Evolutionary conservation across 116 monocot species (phyloP).

Genomic region (Dioscorea cayenensis): DNA sequence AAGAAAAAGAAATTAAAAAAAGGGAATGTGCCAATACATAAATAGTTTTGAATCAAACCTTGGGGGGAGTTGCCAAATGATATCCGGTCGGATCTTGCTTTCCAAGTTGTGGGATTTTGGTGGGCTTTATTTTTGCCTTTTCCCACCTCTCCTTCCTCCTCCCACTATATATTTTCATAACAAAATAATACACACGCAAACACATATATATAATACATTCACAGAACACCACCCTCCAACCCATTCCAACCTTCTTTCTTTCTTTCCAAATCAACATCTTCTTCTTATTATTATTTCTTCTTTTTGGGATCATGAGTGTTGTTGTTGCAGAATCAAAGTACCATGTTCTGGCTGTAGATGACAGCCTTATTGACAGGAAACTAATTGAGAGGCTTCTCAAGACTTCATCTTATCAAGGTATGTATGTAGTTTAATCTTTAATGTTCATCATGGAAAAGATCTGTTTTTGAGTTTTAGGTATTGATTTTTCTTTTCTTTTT

Average conservation of each 20-base stretch:
- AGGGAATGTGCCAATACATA: background rate
- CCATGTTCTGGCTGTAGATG: slow-evolving; percentile 89
- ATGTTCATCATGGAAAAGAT: too few relatives aligned
- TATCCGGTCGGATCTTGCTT: slow-evolving; percentile 55
- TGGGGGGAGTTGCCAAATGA: slow-evolving; percentile 35
- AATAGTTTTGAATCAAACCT: slow-evolving; percentile 4
- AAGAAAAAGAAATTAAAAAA: too few relatives aligned
- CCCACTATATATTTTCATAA: background rate
- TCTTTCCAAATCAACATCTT: background rate
- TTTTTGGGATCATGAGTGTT: background rate
- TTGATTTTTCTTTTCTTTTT: background rate
- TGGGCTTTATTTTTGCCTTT: slow-evolving; percentile 13
- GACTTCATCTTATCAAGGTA: slow-evolving; percentile 77
- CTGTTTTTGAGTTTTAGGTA: background rate
- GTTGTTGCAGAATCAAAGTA: slow-evolving; percentile 50
- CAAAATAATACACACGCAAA: background rate
- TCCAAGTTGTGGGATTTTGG: slow-evolving; percentile 38
- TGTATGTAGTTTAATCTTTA: too few relatives aligned
- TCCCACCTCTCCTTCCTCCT: background rate
- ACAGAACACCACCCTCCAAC: background rate
- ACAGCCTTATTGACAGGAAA: slow-evolving; percentile 80
- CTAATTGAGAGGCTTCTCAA: slow-evolving; percentile 85
- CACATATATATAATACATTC: too few relatives aligned
- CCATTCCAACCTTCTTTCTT: too few relatives aligned
- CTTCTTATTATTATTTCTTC: background rate